Base-by-base conservation (phyloP, 169 alveolate species). In the Cryptosporidium sp. region DNA sequence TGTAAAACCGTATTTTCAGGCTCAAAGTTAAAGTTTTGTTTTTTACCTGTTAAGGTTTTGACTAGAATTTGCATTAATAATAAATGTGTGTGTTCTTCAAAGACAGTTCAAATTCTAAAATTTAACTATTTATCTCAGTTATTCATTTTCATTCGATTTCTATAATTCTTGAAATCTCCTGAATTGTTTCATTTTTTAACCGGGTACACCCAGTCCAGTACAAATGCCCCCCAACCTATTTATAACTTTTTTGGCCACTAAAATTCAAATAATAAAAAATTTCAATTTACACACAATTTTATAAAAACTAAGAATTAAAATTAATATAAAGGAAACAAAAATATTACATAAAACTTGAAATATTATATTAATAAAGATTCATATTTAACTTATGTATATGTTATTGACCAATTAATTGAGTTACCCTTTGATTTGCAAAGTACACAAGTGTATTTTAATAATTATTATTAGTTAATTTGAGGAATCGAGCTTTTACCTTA, bases 11-110 rank as follows among this genome's bases (percentile, higher is more conserved):
- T 95, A 93, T 97, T 97, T 85, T 96, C 98, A 45, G 97, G 97
- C 61, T 97, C 99, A 92, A 97, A 97, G 93, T 96, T 97, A 91
- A 97, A 95, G 51, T 97, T 92, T 53, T 94, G 96, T 85, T 96
- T 94, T 93, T 95, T 95, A 70, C 99, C 99, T 48, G 98, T 97
- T 51, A 97, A 91, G 69, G 98, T 97, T 92, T 97, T 96, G 39
- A 97, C 94, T 65, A 94, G 87, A 70, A 97, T 95, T 87, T 96
- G 98, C 98, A 96, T 96, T 86, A 65, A 53, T 56, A 58, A 56
- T 7, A 35, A 52, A 7, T 12, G 56, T 48, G 56, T 48, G 16
- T 56, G 56, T 48, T 26, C 67, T 56, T 23, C 6, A 23, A 9
- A 12, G 26, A 7, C 67, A 0, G 6, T 8, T 56, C 10, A 21